A percentile compares a stretch with the other conserved stretches of the same genome.
Evolutionary conservation across 495 filamentous ascomycete species (phyloP).

Genomic region (Pseudotulostoma volvatum): DNA sequence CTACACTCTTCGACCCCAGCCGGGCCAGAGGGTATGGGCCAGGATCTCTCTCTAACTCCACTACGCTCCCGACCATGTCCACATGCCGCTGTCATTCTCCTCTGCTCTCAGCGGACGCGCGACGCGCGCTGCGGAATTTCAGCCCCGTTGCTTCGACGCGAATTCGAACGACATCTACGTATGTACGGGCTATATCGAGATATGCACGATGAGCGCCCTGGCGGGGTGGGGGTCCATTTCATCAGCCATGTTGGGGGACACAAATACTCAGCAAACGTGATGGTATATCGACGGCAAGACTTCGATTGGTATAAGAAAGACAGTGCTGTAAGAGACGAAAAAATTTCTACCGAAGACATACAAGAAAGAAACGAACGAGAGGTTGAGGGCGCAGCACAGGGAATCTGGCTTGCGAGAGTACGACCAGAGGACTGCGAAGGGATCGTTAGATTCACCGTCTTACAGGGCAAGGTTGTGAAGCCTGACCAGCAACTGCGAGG

Average conservation of each 20-base stretch:
- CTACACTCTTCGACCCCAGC: slow-evolving; percentile 21
- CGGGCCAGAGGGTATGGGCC: slow-evolving; percentile 12
- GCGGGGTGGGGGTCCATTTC: slow-evolving; percentile 89
- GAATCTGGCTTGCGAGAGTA: slow-evolving; percentile 87
- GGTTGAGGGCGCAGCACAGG: slow-evolving; percentile 55
- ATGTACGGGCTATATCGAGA: slow-evolving; percentile 75
- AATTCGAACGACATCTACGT: slow-evolving; percentile 81
- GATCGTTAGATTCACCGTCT: slow-evolving; percentile 71
- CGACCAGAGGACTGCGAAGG: slow-evolving; percentile 88
- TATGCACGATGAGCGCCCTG: slow-evolving; percentile 66
- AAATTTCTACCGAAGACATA: neutral
- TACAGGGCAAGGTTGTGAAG: slow-evolving; percentile 91
- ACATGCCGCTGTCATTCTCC: slow-evolving; percentile 72
- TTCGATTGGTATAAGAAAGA: slow-evolving; percentile 32
- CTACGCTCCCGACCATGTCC: slow-evolving; percentile 56
- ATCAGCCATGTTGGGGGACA: slow-evolving; percentile 91
- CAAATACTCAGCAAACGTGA: slow-evolving; percentile 79
- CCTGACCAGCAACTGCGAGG: slow-evolving; percentile 66
- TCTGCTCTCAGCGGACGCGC: slow-evolving; percentile 84
- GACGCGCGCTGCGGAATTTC: slow-evolving; percentile 91
- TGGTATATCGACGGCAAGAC: slow-evolving; percentile 63
- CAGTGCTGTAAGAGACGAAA: slow-evolving; percentile 10
- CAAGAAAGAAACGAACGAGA: slow-evolving; percentile 18
- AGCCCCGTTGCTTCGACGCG: slow-evolving; percentile 68
- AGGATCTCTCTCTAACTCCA: slow-evolving; percentile 25